Evolutionary conservation across 805 yeast genomes (phyloP), one percentile per base, ranked within the genome.

Genomic region (Wickerhamomyces mucosus): DNA sequence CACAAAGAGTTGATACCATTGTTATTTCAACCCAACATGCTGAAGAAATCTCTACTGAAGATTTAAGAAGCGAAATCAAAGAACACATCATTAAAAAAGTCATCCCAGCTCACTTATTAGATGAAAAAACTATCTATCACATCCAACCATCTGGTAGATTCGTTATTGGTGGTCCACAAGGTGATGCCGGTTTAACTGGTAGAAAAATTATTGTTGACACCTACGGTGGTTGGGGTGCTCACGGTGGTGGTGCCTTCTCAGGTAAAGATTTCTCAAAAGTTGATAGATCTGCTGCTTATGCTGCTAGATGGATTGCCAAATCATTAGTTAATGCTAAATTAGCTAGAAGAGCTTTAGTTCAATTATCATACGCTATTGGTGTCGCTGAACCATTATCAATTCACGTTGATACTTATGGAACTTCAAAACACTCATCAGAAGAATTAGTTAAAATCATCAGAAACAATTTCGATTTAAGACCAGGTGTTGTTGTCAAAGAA

Each of bases 211-310:
- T 92, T 56, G 98, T 92, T 60, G 98, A 92, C 67, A 94, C 98
- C 46, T 92, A 92, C 71, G 98, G 98, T 72, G 98, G 98, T 57
- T 94, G 98, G 94, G 96, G 98, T 68, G 97, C 98, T 57, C 98
- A 92, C 75, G 98, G 98, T 69, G 98, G 98, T 75, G 98, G 98
- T 75, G 98, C 98, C 45, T 92, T 92, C 86, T 82, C 95, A 45
- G 98, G 98, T 67, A 92, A 92, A 75, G 98, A 92, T 68, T 92
- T 84, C 83, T 85, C 96, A 63, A 92, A 92, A 76, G 98, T 92
- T 57, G 98, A 92, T 67, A 84, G 98, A 72, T 89, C 97, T 45
- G 98, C 98, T 59, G 98, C 98, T 49, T 92, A 92, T 62, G 96
- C 98, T 56, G 98, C 98, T 53, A 86, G 98, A 74, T 92, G 98